Conservation (phyloP, 805 yeast species). For the Starmerella asiatica region DNA sequence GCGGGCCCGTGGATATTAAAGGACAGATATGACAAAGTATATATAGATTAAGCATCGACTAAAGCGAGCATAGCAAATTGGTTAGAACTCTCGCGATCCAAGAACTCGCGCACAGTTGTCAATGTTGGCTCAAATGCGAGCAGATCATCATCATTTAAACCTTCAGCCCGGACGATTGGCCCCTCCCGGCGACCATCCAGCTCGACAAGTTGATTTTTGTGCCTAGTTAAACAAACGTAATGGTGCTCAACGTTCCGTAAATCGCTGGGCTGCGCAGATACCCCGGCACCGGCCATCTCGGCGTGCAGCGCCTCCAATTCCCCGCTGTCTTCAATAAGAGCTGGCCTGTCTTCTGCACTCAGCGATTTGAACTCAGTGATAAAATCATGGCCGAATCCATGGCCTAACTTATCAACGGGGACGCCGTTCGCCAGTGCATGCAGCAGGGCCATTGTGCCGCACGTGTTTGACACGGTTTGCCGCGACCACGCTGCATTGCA, state of each 20-base stretch:
- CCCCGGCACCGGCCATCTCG: conserved; percentile 28
- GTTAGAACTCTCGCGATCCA: conserved; percentile 33
- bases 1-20: conserved; percentile 68
- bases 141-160: conserved; percentile 18
- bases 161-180: conserved; percentile 40
- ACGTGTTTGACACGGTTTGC: conserved; percentile 76
- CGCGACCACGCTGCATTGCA: conserved; percentile 54
- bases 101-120: conserved; percentile 50
- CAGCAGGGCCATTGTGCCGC: conserved; percentile 81
- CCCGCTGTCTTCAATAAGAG: conserved; percentile 33
- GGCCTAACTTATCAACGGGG: conserved; percentile 21
- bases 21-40: conserved; percentile 42
- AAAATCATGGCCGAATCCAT: conserved; percentile 23
- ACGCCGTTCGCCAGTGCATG: conserved; percentile 41
- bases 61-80: conserved; percentile 65
- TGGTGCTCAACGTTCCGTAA: conserved; percentile 46
- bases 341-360: conserved; percentile 29
- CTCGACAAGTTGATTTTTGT: conserved; percentile 53
- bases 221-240: conserved; percentile 53
- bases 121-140: conserved; percentile 35
- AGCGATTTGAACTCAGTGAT: conserved; percentile 20
- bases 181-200: conserved; percentile 80
- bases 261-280: conserved; percentile 31
- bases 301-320: conserved; percentile 32
- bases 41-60: conserved; percentile 6